These are phyloP conservation scores for Hyaloraphidium curvatum DNA, from an alignment of 192 early-diverging fungal species.

Conservation along the genomic window DNA sequence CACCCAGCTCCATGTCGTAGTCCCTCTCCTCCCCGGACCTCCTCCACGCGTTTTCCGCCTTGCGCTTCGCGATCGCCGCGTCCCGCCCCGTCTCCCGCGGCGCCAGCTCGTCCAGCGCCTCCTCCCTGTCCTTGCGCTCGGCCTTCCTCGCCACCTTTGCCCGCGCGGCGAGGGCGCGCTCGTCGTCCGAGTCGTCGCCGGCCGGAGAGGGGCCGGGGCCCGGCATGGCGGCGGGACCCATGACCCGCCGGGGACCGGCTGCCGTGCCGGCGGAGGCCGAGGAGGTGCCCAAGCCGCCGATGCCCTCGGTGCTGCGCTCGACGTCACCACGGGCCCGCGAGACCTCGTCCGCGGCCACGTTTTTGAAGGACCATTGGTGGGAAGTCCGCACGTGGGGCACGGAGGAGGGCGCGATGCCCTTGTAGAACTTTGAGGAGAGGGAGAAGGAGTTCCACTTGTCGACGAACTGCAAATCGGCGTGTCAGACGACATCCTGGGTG, in stretches of 20 bases:
- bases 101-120: slow-evolving; percentile 37
- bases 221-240: slow-evolving; percentile 8
- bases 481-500: neutral
- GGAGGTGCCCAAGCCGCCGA: too few species aligned
- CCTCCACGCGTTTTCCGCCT: slow-evolving; percentile 36
- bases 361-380: slow-evolving; percentile 58
- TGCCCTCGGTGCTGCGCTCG: too few species aligned
- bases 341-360: neutral
- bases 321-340: neutral
- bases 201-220: slow-evolving; percentile 7
- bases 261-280: too few species aligned
- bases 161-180: slow-evolving; percentile 7
- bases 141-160: slow-evolving; percentile 22
- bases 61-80: slow-evolving; percentile 37
- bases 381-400: slow-evolving; percentile 39
- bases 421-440: slow-evolving; percentile 30
- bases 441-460: slow-evolving; percentile 52
- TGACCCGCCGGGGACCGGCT: too few species aligned
- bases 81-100: slow-evolving; percentile 46
- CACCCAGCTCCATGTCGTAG: too few species aligned
- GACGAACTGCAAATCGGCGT: slow-evolving; percentile 34
- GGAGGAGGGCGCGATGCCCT: slow-evolving; percentile 43
- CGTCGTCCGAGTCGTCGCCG: slow-evolving; percentile 4
- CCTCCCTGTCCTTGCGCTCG: slow-evolving; percentile 26
- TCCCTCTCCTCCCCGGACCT: too few species aligned